Base-by-base conservation (phyloP, 192 early-diverging fungal genomes). In the Backusella sp. region DNA sequence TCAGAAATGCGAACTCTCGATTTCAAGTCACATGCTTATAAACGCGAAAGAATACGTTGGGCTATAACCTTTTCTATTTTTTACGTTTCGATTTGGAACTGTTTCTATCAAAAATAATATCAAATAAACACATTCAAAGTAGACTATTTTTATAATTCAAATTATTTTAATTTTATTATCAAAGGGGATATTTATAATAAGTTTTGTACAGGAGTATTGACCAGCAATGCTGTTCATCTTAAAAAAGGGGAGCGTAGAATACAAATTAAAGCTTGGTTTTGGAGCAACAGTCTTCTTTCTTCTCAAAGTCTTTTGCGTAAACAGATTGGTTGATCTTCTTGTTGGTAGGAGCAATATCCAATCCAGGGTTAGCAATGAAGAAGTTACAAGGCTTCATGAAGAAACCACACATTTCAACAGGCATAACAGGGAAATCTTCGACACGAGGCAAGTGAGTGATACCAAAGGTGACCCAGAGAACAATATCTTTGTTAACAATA, bases 401-500 rank as follows among this genome's bases (percentile, higher is more conserved):
- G 74, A 83, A 79, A 71, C 82, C 82, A 73, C 78, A 79, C 23
- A 46, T 59, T 62, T 83, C 82, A 11, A 79, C 77, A 28, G 77
- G 77, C 82, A 83, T 83, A 28, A 83, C 66, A 68, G 82, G 82
- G 66, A 79, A 79, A 59, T 83, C 82, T 70, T 83, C 82, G 17
- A 77, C 78, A 68, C 82, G 75, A 17, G 77, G 77, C 39, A 79
- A 65, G 53, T 83, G 82, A 53, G 82, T 83, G 19, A 83, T 75
- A 72, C 82, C 82, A 70, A 83, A 83, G 14, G 78, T 83, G n/a
- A 70, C 73, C 82, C 82, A 83, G 14, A 79, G 35, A 34, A 83
- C 78, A 34, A 83, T 74, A 72, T 83, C 82, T 1, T 44, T 71
- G 23, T 83, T 62, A 30, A 42, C 59, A 23, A 83, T 72, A 28